These are phyloP conservation scores for Coemansia erecta DNA, from an alignment of 192 early-diverging fungal genomes.

Conservation along the genomic window DNA sequence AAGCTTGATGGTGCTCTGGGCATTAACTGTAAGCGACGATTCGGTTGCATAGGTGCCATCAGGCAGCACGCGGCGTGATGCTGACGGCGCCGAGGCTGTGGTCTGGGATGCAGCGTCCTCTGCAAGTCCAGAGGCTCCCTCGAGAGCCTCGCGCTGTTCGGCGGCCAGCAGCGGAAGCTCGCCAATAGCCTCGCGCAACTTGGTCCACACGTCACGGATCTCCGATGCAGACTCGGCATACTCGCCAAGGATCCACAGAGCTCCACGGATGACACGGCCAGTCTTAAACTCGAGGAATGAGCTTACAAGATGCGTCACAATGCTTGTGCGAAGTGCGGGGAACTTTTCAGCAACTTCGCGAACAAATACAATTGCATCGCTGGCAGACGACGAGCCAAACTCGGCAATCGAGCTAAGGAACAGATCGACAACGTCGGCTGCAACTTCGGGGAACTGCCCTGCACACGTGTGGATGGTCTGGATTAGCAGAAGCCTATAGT, in stretches of 20 bases:
- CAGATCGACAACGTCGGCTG: conserved; percentile 92
- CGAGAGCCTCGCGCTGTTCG: conserved; percentile 83
- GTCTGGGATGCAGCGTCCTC: conserved; percentile 29
- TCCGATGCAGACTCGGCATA: conserved; percentile 74
- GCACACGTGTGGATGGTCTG: conserved; percentile 96
- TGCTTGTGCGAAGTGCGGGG: conserved; percentile 79
- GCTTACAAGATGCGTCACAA: conserved; percentile 76
- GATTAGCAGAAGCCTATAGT: conserved; percentile 94
- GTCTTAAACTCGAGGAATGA: conserved; percentile 88
- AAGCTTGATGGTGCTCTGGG: conserved; percentile 55
- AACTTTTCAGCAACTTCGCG: conserved; percentile 98
- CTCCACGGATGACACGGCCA: conserved; percentile 90
- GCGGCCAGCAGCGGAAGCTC: conserved; percentile 93
- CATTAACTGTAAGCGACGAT: conserved; percentile 70
- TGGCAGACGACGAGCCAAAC: conserved; percentile 74
- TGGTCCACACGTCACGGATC: conserved; percentile 82
- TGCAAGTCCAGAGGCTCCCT: conserved; percentile 57
- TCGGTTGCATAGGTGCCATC: conserved; percentile 99
- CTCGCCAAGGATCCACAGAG: conserved; percentile 98
- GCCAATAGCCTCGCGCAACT: conserved; percentile 80
- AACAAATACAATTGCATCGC: conserved; percentile 95
- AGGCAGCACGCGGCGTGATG: conserved; percentile 76
- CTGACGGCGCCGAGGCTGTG: conserved; percentile 31
- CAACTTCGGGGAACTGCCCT: conserved; percentile 93
- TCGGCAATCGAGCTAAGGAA: conserved; percentile 93